These are phyloP conservation scores for Friedmanniomyces endolithicus DNA, from an alignment of 495 filamentous ascomycete species.

Conservation along the genomic window DNA sequence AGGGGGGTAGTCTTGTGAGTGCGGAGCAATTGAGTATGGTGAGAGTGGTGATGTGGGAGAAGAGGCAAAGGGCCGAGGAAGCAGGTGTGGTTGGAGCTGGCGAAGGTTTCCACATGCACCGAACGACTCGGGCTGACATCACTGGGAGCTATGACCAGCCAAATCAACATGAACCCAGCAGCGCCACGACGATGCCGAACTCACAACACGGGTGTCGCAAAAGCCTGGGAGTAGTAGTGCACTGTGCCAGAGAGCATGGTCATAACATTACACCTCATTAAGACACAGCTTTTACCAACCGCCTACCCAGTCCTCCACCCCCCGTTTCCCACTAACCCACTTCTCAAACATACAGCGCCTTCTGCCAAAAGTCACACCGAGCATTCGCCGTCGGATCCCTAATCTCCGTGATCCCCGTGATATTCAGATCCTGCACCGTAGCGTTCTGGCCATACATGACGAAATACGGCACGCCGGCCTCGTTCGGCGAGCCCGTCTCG, in stretches of 20 bases:
- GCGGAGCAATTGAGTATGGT: not conserved
- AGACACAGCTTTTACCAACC: too few relatives aligned
- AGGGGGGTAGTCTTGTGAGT: not conserved
- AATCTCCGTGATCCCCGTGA: conserved; percentile 30
- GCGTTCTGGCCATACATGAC: conserved; percentile 31
- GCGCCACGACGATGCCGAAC: too few relatives aligned
- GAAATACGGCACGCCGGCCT: conserved; percentile 33
- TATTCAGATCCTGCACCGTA: conserved; percentile 34
- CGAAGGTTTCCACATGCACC: too few relatives aligned
- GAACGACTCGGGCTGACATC: too few relatives aligned
- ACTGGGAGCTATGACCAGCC: too few relatives aligned
- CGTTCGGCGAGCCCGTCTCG: conserved; percentile 35
- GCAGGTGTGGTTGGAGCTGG: too few relatives aligned
- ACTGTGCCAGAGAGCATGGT: too few relatives aligned
- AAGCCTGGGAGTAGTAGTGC: too few relatives aligned
- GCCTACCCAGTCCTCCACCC: not conserved
- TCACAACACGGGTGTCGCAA: too few relatives aligned
- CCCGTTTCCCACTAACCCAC: not conserved
- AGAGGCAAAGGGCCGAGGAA: too few relatives aligned
- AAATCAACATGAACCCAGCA: too few relatives aligned
- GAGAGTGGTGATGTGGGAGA: too few relatives aligned
- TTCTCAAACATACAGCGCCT: conserved; percentile 26
- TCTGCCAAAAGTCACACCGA: conserved; percentile 39
- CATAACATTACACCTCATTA: not conserved
- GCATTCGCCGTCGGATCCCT: conserved; percentile 36